Conservation (phyloP, 306 rosid species). For the Medicago lupulina region DNA sequence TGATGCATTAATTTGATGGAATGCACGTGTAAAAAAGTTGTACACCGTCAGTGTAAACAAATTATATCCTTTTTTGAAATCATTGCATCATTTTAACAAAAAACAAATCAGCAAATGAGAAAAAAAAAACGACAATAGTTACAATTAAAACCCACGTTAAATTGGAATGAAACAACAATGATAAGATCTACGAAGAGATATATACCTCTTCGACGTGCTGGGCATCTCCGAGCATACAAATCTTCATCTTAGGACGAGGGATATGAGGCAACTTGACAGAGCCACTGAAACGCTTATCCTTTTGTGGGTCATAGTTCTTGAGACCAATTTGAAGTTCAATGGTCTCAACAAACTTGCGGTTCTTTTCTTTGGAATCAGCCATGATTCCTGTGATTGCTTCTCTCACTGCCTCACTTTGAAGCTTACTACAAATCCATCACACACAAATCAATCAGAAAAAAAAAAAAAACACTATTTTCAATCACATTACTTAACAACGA, state of each 20-base stretch:
- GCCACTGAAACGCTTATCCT: constrained; percentile 69
- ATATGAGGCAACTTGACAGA: constrained; percentile 86
- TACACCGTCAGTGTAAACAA: too few species aligned
- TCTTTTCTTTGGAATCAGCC: constrained; percentile 49
- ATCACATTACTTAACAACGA: neutral
- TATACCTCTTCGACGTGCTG: constrained; percentile 73
- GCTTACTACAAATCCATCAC: constrained; percentile 59
- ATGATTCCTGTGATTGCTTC: constrained; percentile 67
- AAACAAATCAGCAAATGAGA: neutral
- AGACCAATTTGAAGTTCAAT: constrained; percentile 42
- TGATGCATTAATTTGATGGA: too few species aligned
- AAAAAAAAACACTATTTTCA: neutral
- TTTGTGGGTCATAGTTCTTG: constrained; percentile 44
- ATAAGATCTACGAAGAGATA: neutral
- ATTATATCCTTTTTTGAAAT: too few species aligned
- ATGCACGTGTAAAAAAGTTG: too few species aligned
- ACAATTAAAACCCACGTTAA: neutral
- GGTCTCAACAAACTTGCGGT: constrained; percentile 40
- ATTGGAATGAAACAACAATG: neutral
- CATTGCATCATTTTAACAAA: too few species aligned
- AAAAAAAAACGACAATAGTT: neutral
- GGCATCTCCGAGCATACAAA: constrained; percentile 48
- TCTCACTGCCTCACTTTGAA: constrained; percentile 73
- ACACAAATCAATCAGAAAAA: neutral
- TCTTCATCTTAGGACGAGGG: constrained; percentile 85